A percentile compares a stretch with the other conserved stretches of the same genome.
Conservation (phyloP, 2,329 filamentous ascomycete species). For the Pseudovirgaria hyperparasitica region DNA sequence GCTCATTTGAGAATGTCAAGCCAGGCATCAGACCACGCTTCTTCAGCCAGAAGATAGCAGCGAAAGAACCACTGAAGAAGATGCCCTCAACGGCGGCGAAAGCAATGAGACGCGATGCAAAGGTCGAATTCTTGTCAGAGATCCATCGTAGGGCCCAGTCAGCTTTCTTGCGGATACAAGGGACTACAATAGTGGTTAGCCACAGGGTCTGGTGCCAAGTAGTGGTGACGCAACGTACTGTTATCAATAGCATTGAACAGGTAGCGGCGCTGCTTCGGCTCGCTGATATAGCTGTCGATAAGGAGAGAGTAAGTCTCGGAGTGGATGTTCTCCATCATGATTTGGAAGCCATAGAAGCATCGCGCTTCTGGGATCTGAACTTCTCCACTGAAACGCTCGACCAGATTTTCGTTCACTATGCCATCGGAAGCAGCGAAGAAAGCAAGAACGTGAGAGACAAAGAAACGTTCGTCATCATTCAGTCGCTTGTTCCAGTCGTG, state of each 20-base stretch:
- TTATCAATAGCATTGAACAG: constrained; percentile 99
- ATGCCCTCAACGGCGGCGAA: constrained; percentile 98
- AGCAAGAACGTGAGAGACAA: constrained; percentile 94
- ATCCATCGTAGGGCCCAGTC: constrained; percentile 98
- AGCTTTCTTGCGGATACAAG: constrained; percentile 96
- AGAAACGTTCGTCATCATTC: constrained; percentile 95
- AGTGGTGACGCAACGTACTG: constrained; percentile 44
- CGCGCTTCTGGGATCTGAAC: constrained; percentile 96
- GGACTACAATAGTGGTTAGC: constrained; percentile 45
- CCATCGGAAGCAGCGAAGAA: constrained; percentile 99
- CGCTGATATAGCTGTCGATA: constrained; percentile 99
- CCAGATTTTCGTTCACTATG: constrained; percentile 98
- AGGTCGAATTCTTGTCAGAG: constrained; percentile 81
- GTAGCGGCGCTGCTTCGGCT: constrained; percentile 83
- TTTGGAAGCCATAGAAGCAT: constrained; percentile 99
- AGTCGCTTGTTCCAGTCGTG: constrained; percentile 99
- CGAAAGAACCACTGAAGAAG: constrained; percentile 98
- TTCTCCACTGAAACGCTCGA: constrained; percentile 94
- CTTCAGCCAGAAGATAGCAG: constrained; percentile 99
- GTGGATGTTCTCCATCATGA: constrained; percentile 99
- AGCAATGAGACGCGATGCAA: constrained; percentile 87
- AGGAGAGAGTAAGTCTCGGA: constrained; percentile 98
- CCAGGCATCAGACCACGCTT: constrained; percentile 99
- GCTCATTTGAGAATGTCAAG: constrained; percentile 97
- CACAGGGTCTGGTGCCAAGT: constrained; percentile 4